Evolutionary conservation across 2,329 filamentous ascomycete genomes (phyloP), one percentile per base, ranked within the genome.

Genomic region (Aspergillus bombycis): DNA sequence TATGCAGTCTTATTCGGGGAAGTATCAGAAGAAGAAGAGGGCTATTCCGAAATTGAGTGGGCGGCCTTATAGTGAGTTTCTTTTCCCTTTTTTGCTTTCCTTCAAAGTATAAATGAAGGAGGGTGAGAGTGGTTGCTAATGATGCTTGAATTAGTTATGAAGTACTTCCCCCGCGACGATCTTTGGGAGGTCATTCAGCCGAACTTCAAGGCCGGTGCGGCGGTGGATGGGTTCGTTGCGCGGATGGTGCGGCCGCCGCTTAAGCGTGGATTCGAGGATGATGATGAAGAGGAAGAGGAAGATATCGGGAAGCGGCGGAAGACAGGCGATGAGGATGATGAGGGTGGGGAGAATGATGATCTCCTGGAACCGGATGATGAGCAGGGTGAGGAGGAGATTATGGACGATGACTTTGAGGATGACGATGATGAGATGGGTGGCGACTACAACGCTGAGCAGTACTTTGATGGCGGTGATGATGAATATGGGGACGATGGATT

Each of bases 371-470:
- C 74, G 2, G 80, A 79, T 12, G 81, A 85, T 9, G 84, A 85
- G 2, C 76, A 78, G 16, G 81, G 84, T 21, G 61, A 63, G 23
- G 83, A 85, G 48, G 83, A 85, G 63, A 81, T 85, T 36, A 80
- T 83, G 8, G 86, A 88, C 59, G 84, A 86, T 62, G 84, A 87
- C 60, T 88, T 86, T 65, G 84, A 86, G 52, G 85, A 86, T 28
- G 86, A 88, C 52, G 86, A 87, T 14, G 85, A 87, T 61, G 83
- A 83, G 41, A 83, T 84, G 75, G 84, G 82, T 6, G 86, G 85
- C 4, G 87, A 89, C 71, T 89, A 89, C 69, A 86, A 89, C 68
- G 87, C 85, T 1, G 87, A 89, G 69, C 83, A 89, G 66, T 89
- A 89, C 78, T 88, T 88, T 69, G 84, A 86, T 65, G 85, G 82